Evolutionary conservation across 2,329 filamentous ascomycete species (phyloP), one percentile per base, ranked within the genome.

Genomic region (Penicillium capsulatum): DNA sequence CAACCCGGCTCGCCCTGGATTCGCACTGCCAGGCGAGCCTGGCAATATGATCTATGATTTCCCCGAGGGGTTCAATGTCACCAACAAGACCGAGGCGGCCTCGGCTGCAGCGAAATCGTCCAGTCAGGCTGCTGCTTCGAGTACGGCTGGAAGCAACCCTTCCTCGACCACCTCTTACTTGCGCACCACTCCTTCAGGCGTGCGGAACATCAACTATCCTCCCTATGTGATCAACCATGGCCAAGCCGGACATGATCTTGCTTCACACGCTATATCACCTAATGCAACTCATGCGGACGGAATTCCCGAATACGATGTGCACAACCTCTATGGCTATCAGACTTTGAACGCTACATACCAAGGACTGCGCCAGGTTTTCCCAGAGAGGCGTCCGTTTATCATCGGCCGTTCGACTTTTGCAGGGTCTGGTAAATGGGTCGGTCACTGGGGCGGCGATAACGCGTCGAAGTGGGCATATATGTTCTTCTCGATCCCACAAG

Each of bases 401-500:
- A 88, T 94, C 54, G 85, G 84, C 0, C 81, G 88, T 11, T 86
- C 83, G 27, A 92, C 86, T 1, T 92, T 91, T 56, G 75, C 85
- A 7, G 86, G 87, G 3, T 79, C 79, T 0, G 87, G 88, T 1
- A 80, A 79, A 59, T 84, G 77, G 68, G 82, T 85, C 1, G 86
- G 85, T 1, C 86, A 92, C 63, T 94, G 86, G 86, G 85, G 86
- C 19, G 85, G 83, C 22, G 81, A 91, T 61, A 90, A 89, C 56
- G 67, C 71, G 13, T 83, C 81, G 3, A 74, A 77, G 10, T 91
- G 83, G 79, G 73, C 75, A 0, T 84, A 81, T 59, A 84, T 90
- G 77, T 84, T 77, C 63, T 81, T 84, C 61, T 81, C 81, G 8
- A 92, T 92, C 53, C 79, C 84, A 0, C 84, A 90, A 61, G 85